Percentiles rank a stretch among this genome's conserved stretches.
These are phyloP conservation scores for Boletus sp. DNA, from an alignment of 768 basidiomycete genomes.

Conservation along the genomic window DNA sequence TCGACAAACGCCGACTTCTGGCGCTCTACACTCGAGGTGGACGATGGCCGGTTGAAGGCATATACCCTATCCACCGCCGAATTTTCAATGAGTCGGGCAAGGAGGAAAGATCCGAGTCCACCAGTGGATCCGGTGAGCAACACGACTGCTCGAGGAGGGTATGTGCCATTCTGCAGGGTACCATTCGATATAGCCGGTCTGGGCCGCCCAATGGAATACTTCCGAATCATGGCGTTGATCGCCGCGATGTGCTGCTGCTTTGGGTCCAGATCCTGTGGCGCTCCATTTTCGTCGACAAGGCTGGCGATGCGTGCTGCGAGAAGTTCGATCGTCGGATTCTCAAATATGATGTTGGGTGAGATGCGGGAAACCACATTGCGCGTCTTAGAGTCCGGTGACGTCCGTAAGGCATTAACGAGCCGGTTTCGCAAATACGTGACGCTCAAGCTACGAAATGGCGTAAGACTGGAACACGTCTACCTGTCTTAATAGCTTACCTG, in stretches of 20 bases:
- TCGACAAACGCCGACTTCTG: slow-evolving; percentile 34
- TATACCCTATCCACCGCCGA: slow-evolving; percentile 28
- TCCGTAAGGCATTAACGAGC: too few species aligned
- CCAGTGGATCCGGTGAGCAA: too few species aligned
- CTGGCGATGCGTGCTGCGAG: background rate
- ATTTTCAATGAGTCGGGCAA: slow-evolving; percentile 28
- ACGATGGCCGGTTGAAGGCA: slow-evolving; percentile 29
- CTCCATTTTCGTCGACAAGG: background rate
- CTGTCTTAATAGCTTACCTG: slow-evolving; percentile 15
- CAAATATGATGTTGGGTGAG: too few species aligned
- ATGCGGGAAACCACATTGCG: too few species aligned
- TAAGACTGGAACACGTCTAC: background rate
- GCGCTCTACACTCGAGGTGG: slow-evolving; percentile 17
- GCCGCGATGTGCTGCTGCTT: slow-evolving; percentile 1
- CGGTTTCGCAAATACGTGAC: slow-evolving; percentile 19
- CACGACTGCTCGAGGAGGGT: background rate
- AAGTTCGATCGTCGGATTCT: too few species aligned
- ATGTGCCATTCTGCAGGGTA: background rate
- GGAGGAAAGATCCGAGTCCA: slow-evolving; percentile 37
- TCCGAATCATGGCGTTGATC: slow-evolving; percentile 33
- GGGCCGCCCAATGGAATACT: background rate
- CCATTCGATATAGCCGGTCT: background rate
- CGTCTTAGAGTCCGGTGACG: too few species aligned
- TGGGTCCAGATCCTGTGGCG: background rate
- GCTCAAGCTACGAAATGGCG: slow-evolving; percentile 14